Percentiles rank a stretch among this genome's conserved stretches.
Evolutionary conservation across 768 basidiomycete genomes (phyloP).

Genomic region (Mycena alexandri): DNA sequence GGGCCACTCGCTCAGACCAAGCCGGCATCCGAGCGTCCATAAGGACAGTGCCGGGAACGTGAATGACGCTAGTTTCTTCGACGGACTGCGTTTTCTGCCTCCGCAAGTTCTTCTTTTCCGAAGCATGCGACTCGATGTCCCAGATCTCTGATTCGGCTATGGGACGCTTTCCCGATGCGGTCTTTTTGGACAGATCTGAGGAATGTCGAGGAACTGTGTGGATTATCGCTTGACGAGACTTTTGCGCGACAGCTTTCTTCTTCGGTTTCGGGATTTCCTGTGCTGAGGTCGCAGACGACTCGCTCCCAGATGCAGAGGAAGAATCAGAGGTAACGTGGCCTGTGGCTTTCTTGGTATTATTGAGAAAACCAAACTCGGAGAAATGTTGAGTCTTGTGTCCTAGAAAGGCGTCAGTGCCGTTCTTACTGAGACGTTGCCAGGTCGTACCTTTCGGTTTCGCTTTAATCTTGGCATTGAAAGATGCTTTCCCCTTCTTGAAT

Average conservation of each 20-base stretch:
- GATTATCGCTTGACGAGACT: conserved; percentile 7
- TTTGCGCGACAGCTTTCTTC: conserved; percentile 10
- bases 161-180: conserved; percentile 11
- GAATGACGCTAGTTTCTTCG: conserved; percentile 11
- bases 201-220: conserved; percentile 1
- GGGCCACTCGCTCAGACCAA: conserved; percentile 40
- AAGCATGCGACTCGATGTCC: conserved; percentile 62
- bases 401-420: neutral
- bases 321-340: conserved; percentile 15
- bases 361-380: conserved; percentile 63
- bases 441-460: conserved; percentile 43
- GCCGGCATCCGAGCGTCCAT: conserved; percentile 49
- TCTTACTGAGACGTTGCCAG: neutral
- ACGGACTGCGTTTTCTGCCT: conserved; percentile 6
- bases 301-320: conserved; percentile 35
- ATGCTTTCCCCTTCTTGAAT: conserved; percentile 76
- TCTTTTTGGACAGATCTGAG: conserved; percentile 16
- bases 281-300: conserved; percentile 39
- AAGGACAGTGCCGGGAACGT: conserved; percentile 46
- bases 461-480: conserved; percentile 52
- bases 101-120: conserved; percentile 27
- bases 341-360: conserved; percentile 38
- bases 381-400: conserved; percentile 45
- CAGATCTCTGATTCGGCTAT: conserved; percentile 59
- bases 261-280: conserved; percentile 18